Evolutionary conservation across 2,329 filamentous ascomycete species (phyloP), one percentile per base, ranked within the genome.

Genomic region (Cladosporium colombiae): DNA sequence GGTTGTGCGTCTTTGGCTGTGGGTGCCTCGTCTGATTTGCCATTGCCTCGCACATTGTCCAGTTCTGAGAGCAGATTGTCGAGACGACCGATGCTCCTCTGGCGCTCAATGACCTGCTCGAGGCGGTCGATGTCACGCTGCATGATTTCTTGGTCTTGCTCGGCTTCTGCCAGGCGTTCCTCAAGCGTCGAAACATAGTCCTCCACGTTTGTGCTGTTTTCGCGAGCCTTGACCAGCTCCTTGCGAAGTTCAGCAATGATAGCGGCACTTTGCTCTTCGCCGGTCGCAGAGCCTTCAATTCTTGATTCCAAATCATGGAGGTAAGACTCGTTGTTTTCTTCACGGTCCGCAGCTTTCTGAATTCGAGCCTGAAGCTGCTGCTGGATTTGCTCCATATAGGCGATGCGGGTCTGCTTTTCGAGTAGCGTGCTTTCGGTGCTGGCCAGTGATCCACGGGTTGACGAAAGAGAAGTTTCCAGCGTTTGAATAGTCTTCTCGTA

Each of bases 401-500:
- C 92, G 73, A 93, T 94, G 75, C 92, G 96, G 14, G 92, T 95
- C 79, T 99, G 95, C 76, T 91, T 95, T 77, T 99, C 96, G 2
- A 98, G 83, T 27, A 99, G 83, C 65, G 83, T 90, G 64, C 93
- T 95, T 77, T 99, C 96, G 0, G 91, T 93, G 69, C 83, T 89
- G 13, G 95, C 90, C 31, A 99, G 83, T 0, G 91, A 92, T 37
- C 91, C 85, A 65, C 95, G 87, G 1, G 95, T 98, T 74, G 88
- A 95, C 0, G 93, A 93, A 16, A 99, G 86, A 1, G 93, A 97
- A 60, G 93, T 89, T 78, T 99, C 95, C 18, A 99, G 85, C 62
- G 88, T 90, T 77, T 98, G 93, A 59, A 99, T 99, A 0, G 96
- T 99, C 84, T 96, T 98, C 78, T 99, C 96, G 76, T 99, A 99